Percentiles rank a stretch among this genome's conserved stretches.
Conservation (phyloP, 495 filamentous ascomycete genomes). For the Trichoderma parareesei region DNA sequence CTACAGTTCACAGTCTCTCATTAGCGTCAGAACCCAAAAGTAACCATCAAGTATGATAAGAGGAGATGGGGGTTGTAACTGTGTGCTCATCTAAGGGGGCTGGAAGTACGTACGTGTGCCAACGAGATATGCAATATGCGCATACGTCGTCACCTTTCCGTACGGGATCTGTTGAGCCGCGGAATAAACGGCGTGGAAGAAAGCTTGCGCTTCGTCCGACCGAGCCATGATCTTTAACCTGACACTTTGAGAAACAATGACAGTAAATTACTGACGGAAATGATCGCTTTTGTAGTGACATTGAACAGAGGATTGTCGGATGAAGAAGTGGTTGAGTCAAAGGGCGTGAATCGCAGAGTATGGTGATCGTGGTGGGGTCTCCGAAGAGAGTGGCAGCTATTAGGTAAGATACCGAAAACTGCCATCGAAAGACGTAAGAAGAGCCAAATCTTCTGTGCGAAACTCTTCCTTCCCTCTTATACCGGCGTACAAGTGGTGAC, state of each 20-base stretch:
- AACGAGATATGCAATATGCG: slow-evolving; percentile 74
- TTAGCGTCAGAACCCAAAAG: background rate
- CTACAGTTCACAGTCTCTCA: slow-evolving; percentile 28
- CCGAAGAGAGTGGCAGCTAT: too few relatives aligned
- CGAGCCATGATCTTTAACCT: slow-evolving; percentile 49
- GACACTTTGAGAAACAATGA: background rate
- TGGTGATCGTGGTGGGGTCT: background rate
- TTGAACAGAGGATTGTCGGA: background rate
- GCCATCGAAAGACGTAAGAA: too few relatives aligned
- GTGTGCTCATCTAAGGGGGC: slow-evolving; percentile 1
- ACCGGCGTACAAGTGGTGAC: too few relatives aligned
- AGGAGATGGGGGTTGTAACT: background rate
- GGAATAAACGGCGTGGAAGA: slow-evolving; percentile 74
- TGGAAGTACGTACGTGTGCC: slow-evolving; percentile 60
- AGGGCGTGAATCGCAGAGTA: background rate
- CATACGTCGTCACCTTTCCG: slow-evolving; percentile 81
- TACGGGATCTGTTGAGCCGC: slow-evolving; percentile 77
- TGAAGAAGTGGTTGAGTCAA: too few relatives aligned
- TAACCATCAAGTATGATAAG: background rate
- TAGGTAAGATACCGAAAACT: too few relatives aligned
- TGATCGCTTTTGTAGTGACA: background rate
- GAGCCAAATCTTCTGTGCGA: too few relatives aligned
- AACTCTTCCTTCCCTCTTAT: too few relatives aligned
- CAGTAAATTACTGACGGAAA: background rate
- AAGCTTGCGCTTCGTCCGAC: slow-evolving; percentile 75